Conservation (phyloP, 805 yeast genomes). For the Metschnikowia shivogae region DNA sequence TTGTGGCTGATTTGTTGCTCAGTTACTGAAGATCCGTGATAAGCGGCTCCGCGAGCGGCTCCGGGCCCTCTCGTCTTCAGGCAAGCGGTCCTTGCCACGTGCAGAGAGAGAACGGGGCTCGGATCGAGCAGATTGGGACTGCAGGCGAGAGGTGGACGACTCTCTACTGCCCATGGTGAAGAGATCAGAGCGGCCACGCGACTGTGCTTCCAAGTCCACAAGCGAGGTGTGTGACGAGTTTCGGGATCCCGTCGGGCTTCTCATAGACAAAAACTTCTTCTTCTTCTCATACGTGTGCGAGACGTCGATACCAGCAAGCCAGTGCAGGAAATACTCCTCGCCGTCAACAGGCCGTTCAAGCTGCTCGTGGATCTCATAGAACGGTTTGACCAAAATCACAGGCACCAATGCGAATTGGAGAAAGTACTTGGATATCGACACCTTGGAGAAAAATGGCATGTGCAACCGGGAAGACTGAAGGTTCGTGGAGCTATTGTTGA, state of each 20-base stretch:
- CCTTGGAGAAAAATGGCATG: conserved; percentile 27
- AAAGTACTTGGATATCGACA: conserved; percentile 37
- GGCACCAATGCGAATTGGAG: conserved; percentile 43
- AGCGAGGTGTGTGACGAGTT: conserved; percentile 12
- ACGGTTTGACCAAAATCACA: conserved; percentile 41
- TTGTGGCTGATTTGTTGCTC: background rate
- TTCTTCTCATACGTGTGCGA: conserved; percentile 16
- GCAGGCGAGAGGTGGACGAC: conserved; percentile 9
- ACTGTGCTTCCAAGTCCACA: conserved; percentile 7
- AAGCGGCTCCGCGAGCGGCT: conserved; percentile 10
- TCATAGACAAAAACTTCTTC: conserved; percentile 12
- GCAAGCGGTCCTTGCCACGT: background rate
- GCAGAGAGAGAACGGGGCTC: background rate
- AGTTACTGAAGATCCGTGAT: conserved; percentile 9
- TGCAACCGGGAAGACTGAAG: conserved; percentile 11
- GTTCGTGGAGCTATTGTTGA: conserved; percentile 2
- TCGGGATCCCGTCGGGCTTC: conserved; percentile 14
- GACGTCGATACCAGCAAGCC: conserved; percentile 27
- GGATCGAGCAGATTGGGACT: conserved; percentile 6
- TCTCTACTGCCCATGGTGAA: conserved; percentile 9
- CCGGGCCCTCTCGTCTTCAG: conserved; percentile 7
- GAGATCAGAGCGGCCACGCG: conserved; percentile 8
- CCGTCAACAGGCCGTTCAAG: conserved; percentile 30
- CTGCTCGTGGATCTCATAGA: conserved; percentile 28
- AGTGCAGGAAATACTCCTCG: conserved; percentile 33